Evolutionary conservation across 2,329 filamentous ascomycete species (phyloP), one percentile per base, ranked within the genome.

Genomic region (Xylariaceae sp.): DNA sequence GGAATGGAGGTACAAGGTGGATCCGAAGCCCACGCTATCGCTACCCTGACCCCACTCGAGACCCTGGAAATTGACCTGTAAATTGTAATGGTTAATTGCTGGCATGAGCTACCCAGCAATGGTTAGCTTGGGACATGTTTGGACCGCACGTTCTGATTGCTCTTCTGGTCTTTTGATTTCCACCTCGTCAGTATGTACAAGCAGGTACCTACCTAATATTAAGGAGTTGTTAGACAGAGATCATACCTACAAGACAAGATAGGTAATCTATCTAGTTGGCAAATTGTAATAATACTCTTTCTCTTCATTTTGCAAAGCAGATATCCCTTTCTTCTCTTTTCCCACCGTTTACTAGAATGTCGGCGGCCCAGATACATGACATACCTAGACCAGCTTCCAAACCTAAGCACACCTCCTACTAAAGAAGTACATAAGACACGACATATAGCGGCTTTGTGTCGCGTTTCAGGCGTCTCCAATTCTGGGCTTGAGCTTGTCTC

Each of bases 11-110:
- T 26, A 34, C 32, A 36, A 31, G 18, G 13, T 31, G 17, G 24
- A 34, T n/a, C 24, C 29, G 29, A 27, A 29, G 32, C 40, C n/a
- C 19, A 40, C 30, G 36, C 40, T 38, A 43, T 43, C 28, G 11
- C 36, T 18, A 24, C 30, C 33, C 19, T 34, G 24, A 26, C 15
- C 31, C 28, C n/a, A 17, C 24, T 40, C n/a, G 13, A 15, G 17
- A 27, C 19, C 32, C 35, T 38, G 34, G 4, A 12, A 4, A 9
- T 31, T 23, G 30, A 11, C 38, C 34, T 36, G 39, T 43, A 36
- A 34, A n/a, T n/a, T n/a, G n/a, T n/a, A n/a, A n/a, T n/a, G 31
- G 14, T 8, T 15, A 18, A 16, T 19, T 9, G 18, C 28, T n/a
- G 23, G 26, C 18, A 36, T 24, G 11, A 31, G 24, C 29, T 16